Percentiles rank a stretch among this genome's conserved stretches.
phyloP scores from a whole-genome alignment of 1,139 yeast species.

The Magnusiomyces clavatus region DNA sequence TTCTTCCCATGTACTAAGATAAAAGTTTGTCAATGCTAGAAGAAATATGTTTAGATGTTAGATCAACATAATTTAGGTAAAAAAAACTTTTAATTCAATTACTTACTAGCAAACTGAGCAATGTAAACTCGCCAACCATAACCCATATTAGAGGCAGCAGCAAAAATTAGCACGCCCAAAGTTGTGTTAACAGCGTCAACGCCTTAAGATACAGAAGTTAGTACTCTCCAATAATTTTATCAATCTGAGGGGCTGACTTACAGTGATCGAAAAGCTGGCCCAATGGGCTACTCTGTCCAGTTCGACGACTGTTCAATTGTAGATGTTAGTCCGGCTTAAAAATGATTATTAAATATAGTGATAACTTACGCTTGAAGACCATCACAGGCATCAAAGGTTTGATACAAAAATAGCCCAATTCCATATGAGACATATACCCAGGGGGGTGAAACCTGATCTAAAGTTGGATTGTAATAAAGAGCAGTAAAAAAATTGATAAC shows the following conservation, averaged over 20 bases:
- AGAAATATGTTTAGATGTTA: not conserved
- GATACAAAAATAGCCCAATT: slow-evolving; percentile 78
- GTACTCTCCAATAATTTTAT: slow-evolving; percentile 2
- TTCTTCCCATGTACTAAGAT: slow-evolving; percentile 93
- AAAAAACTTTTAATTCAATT: not conserved
- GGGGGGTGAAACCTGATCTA: slow-evolving; percentile 52
- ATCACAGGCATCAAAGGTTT: slow-evolving; percentile 94
- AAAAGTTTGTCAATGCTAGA: slow-evolving; percentile 59
- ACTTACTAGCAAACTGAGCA: slow-evolving; percentile 53
- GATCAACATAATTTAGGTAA: no score
- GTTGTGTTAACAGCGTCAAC: slow-evolving; percentile 87
- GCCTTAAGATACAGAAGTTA: slow-evolving; percentile 7
- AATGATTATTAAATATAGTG: no score
- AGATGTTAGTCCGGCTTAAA: not conserved
- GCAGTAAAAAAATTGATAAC: slow-evolving; percentile 56
- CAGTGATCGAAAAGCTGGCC: slow-evolving; percentile 95
- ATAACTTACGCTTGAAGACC: slow-evolving; percentile 73
- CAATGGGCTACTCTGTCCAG: slow-evolving; percentile 90
- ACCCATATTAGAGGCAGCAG: slow-evolving; percentile 67
- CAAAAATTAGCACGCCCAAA: slow-evolving; percentile 63
- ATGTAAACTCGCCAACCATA: slow-evolving; percentile 54
- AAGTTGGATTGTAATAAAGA: slow-evolving; percentile 65
- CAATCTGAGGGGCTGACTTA: slow-evolving; percentile 24
- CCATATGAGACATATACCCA: slow-evolving; percentile 84
- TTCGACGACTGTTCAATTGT: slow-evolving; percentile 40